phyloP scores from a whole-genome alignment of 1,284 basidiomycete species.

The Cryptococcus hybrid region DNA sequence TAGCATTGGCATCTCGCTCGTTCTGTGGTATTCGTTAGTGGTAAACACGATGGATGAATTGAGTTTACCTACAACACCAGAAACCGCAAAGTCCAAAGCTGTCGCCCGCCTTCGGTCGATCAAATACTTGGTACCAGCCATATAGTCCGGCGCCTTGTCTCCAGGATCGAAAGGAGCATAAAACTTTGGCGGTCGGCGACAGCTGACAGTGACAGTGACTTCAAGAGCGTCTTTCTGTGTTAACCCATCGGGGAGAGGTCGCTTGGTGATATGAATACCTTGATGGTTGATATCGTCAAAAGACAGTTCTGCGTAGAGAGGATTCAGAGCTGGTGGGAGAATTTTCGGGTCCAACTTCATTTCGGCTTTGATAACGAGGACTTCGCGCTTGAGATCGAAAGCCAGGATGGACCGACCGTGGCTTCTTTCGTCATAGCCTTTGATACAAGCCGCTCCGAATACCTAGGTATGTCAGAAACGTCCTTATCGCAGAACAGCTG shows the following conservation, averaged over 20 bases:
- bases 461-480: constrained; percentile 16
- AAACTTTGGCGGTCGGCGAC: constrained; percentile 41
- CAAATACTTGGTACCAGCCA: not conserved
- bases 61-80: constrained; percentile 11
- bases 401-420: constrained; percentile 27
- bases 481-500: not conserved
- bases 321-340: constrained; percentile 31
- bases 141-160: constrained; percentile 4
- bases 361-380: constrained; percentile 25
- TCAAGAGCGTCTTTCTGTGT: not conserved
- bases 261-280: constrained; percentile 31
- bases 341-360: constrained; percentile 10
- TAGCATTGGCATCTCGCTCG: constrained; percentile 31
- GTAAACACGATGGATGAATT: not conserved
- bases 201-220: constrained; percentile 36
- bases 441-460: constrained; percentile 22
- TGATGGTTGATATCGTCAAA: constrained; percentile 39
- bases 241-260: not conserved
- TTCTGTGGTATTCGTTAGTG: constrained; percentile 17
- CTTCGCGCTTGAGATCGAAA: constrained; percentile 37
- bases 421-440: constrained; percentile 9
- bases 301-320: constrained; percentile 38
- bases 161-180: constrained; percentile 24
- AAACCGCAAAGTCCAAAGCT: constrained; percentile 38
- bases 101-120: constrained; percentile 36